Percentiles rank a stretch among this genome's conserved stretches.
Evolutionary conservation across 2,329 filamentous ascomycete species (phyloP).

Genomic region (Shiraia bambusicola): DNA sequence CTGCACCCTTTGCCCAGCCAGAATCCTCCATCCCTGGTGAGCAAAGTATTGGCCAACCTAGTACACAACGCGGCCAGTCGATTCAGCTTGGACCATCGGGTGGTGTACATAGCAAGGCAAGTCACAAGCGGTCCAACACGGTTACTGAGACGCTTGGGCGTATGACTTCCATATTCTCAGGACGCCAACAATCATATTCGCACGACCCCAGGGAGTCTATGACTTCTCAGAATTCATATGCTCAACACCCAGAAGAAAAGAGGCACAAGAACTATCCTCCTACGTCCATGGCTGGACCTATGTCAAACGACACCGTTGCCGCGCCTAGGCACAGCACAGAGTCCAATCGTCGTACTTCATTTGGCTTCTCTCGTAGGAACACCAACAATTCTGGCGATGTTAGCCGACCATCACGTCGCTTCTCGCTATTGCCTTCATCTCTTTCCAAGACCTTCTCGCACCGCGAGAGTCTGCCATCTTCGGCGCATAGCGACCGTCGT

Average conservation of each 20-base stretch:
- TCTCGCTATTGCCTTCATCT: conserved; percentile 54
- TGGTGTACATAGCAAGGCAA: conserved; percentile 30
- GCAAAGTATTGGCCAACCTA: conserved; percentile 61
- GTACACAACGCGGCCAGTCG: conserved; percentile 54
- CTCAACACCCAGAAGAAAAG: conserved; percentile 50
- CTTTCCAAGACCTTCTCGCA: conserved; percentile 50
- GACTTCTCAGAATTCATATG: conserved; percentile 50
- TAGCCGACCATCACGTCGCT: conserved; percentile 49
- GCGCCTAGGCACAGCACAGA: conserved; percentile 51
- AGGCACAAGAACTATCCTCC: conserved; percentile 78
- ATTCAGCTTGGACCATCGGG: conserved; percentile 46
- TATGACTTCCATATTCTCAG: conserved; percentile 78
- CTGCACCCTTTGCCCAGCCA: conserved; percentile 63
- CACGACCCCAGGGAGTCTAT: conserved; percentile 34
- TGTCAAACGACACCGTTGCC: conserved; percentile 58
- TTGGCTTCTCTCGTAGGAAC: conserved; percentile 53
- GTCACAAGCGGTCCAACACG: conserved; percentile 66
- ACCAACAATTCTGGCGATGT: conserved; percentile 40
- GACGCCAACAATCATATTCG: conserved; percentile 41
- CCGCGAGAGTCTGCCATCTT: conserved; percentile 37
- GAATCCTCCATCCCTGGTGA: conserved; percentile 33
- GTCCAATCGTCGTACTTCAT: conserved; percentile 52
- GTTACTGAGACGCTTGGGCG: conserved; percentile 77
- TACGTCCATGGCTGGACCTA: conserved; percentile 80
- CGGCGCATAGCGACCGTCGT: conserved; percentile 38